Evolutionary conservation across 768 basidiomycete species (phyloP).

Genomic region (Mycena floridula): DNA sequence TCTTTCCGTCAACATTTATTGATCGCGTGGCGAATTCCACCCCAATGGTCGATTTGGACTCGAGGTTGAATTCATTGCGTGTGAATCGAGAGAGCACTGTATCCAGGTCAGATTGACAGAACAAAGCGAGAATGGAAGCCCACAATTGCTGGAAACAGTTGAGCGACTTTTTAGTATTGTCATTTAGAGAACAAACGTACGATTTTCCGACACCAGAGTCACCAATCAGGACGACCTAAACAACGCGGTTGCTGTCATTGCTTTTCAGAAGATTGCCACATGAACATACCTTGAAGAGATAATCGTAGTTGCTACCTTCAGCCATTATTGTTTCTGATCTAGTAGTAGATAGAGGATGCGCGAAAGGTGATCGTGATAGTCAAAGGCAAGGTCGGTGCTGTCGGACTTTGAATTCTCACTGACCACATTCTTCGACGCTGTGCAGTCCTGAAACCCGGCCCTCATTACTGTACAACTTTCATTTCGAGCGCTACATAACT

Average conservation of each 20-base stretch:
- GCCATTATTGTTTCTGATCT: no score
- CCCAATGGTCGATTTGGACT: slow-evolving; percentile 98
- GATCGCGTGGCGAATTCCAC: slow-evolving; percentile 98
- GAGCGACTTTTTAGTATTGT: no score
- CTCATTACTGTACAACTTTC: no score
- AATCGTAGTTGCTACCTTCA: slow-evolving; percentile 96
- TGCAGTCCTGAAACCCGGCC: no score
- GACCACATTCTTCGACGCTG: no score
- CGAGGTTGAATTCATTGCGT: slow-evolving; percentile 97
- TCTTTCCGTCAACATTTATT: slow-evolving; percentile 94
- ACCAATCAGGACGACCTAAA: slow-evolving; percentile 96
- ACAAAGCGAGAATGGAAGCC: no score
- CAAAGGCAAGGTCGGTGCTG: neutral
- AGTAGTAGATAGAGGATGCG: slow-evolving; percentile 6
- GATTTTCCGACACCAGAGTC: slow-evolving; percentile 99
- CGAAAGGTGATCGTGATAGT: slow-evolving; percentile 1
- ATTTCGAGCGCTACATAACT: no score
- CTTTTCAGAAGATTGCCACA: neutral
- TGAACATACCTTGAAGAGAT: slow-evolving; percentile 87
- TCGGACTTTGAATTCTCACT: no score
- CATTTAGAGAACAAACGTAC: slow-evolving; percentile 51
- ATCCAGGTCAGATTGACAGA: neutral
- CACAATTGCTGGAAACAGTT: slow-evolving; percentile 24
- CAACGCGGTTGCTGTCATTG: neutral
- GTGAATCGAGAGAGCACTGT: slow-evolving; percentile 99